Conservation (phyloP, 345 rosid species). For the Eucalyptus tenuipes region DNA sequence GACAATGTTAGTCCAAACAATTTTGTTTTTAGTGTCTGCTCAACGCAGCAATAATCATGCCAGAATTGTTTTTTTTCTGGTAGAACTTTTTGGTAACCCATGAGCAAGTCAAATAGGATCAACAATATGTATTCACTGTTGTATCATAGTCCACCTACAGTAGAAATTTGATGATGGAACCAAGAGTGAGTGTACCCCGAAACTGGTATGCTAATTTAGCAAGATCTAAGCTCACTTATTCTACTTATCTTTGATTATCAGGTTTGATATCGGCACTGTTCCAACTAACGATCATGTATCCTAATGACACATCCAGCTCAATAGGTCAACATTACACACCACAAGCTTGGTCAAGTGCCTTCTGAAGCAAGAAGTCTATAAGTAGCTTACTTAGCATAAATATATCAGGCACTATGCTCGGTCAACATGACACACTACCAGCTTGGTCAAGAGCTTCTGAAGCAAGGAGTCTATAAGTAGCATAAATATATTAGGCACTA, state of each 20-base stretch:
- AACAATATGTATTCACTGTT: background rate
- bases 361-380: background rate
- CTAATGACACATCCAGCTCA: background rate
- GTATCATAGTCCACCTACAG: background rate
- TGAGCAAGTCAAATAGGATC: background rate
- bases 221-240: background rate
- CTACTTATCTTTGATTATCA: background rate
- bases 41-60: background rate
- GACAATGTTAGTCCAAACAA: background rate
- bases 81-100: background rate
- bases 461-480: background rate
- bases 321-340: background rate
- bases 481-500: background rate
- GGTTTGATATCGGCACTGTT: background rate
- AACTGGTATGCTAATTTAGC: background rate
- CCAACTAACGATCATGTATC: background rate
- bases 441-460: background rate
- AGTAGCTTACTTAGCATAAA: background rate
- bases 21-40: background rate
- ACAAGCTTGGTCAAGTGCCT: background rate
- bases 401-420: background rate
- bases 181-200: background rate
- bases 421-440: background rate
- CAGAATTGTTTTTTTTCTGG: background rate
- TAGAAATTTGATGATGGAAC: background rate